A percentile compares a stretch with the other conserved stretches of the same genome.
Conservation (phyloP, 208 protist species). For the Zelonia costaricensis region DNA sequence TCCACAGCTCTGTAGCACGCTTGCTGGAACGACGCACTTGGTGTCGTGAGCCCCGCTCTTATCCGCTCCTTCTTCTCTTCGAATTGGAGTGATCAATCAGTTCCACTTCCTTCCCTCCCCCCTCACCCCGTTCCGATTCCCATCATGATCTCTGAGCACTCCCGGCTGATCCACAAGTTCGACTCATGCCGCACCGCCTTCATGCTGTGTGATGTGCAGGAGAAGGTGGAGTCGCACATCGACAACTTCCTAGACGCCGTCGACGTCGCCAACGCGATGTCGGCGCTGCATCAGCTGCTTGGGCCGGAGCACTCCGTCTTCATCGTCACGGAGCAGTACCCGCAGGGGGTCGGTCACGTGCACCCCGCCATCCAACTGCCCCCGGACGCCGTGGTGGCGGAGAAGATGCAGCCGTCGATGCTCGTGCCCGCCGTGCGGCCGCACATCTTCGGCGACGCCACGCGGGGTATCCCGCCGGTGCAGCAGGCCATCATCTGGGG, state of each 20-base stretch:
- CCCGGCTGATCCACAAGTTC: slow-evolving; percentile 29
- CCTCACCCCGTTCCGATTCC: not conserved
- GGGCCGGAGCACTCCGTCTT: slow-evolving; percentile 38
- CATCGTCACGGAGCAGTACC: slow-evolving; percentile 55
- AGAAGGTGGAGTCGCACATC: slow-evolving; percentile 36
- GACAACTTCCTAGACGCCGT: slow-evolving; percentile 45
- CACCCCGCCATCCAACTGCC: slow-evolving; percentile 45
- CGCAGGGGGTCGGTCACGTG: slow-evolving; percentile 35
- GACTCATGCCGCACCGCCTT: slow-evolving; percentile 58
- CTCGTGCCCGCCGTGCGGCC: slow-evolving; percentile 34
- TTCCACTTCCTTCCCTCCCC: not conserved
- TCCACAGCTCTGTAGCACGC: too few species aligned
- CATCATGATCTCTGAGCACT: slow-evolving; percentile 17
- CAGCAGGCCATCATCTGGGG: slow-evolving; percentile 77
- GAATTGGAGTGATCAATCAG: too few species aligned
- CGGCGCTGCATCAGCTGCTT: slow-evolving; percentile 31
- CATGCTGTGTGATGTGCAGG: slow-evolving; percentile 73
- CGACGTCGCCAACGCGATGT: slow-evolving; percentile 50
- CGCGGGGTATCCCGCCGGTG: slow-evolving; percentile 38
- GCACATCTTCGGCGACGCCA: slow-evolving; percentile 35
- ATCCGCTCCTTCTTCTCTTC: too few species aligned
- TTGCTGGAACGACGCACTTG: too few species aligned
- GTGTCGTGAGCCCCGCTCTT: too few species aligned
- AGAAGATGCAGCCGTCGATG: slow-evolving; percentile 60
- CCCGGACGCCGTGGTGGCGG: slow-evolving; percentile 25